A percentile compares a stretch with the other conserved stretches of the same genome.
Conservation (phyloP, 768 basidiomycete genomes). For the Agaricus subrufescens region DNA sequence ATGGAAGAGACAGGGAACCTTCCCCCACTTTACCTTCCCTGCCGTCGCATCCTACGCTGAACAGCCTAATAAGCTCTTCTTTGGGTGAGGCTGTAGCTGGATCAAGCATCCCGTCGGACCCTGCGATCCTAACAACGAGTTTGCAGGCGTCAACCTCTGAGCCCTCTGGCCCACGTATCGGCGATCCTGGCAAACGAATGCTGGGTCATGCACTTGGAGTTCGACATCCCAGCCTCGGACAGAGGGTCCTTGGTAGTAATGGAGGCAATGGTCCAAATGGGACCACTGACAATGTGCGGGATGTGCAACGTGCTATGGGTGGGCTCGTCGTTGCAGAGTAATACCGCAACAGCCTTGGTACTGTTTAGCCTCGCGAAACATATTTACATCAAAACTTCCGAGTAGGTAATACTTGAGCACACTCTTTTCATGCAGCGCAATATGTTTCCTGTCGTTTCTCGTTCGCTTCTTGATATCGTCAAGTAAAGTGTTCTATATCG, state of each 20-base stretch:
- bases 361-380: background rate
- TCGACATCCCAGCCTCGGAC: constrained; percentile 70
- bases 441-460: constrained; percentile 12
- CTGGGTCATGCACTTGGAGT: constrained; percentile 81
- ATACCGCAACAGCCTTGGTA: constrained; percentile 16
- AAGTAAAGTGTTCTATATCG: background rate
- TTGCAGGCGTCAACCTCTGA: constrained; percentile 33
- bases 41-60: constrained; percentile 80
- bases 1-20: constrained; percentile 55
- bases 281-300: constrained; percentile 53
- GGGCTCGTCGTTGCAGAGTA: constrained; percentile 71
- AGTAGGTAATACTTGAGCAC: background rate
- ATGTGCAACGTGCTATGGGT: constrained; percentile 74
- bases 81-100: constrained; percentile 50
- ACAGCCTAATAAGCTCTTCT: constrained; percentile 77
- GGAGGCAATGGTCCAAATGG: constrained; percentile 31
- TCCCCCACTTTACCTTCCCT: constrained; percentile 80
- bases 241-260: constrained; percentile 46
- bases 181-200: constrained; percentile 88
- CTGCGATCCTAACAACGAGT: constrained; percentile 62
- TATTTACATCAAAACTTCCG: background rate
- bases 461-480: background rate
- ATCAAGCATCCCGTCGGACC: constrained; percentile 46
- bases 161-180: constrained; percentile 64
- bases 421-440: constrained; percentile 11